phyloP scores from a whole-genome alignment of 2,329 filamentous ascomycete species.

The Aspergillus ruber region DNA sequence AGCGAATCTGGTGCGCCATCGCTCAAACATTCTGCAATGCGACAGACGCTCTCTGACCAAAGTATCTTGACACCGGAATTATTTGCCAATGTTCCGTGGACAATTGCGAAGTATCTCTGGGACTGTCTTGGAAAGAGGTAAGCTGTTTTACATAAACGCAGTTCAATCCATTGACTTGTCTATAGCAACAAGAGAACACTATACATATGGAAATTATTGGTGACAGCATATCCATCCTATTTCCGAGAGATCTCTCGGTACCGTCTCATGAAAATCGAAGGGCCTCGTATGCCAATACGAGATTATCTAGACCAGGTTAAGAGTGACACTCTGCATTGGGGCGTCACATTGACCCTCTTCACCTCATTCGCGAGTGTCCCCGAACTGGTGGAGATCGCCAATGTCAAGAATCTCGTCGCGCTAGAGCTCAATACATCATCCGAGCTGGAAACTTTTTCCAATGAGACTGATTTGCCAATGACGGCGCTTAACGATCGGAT shows the following conservation, averaged over 20 bases:
- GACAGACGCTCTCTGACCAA: constrained; percentile 28
- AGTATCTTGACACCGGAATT: constrained; percentile 26
- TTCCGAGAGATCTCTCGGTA: constrained; percentile 23
- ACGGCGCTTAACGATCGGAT: constrained; percentile 33
- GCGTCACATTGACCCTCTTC: constrained; percentile 28
- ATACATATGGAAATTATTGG: constrained; percentile 40
- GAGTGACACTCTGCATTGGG: constrained; percentile 27
- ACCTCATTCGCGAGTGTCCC: constrained; percentile 22
- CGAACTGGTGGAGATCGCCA: constrained; percentile 34
- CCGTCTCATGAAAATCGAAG: constrained; percentile 25
- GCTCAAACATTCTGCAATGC: constrained; percentile 31
- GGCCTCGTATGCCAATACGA: constrained; percentile 23
- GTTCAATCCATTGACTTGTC: neutral
- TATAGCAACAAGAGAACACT: constrained; percentile 32
- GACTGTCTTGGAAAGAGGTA: constrained; percentile 30
- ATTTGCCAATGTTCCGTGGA: constrained; percentile 35
- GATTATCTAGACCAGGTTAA: constrained; percentile 32
- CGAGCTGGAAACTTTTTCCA: constrained; percentile 6
- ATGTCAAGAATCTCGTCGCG: constrained; percentile 34
- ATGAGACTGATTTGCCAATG: constrained; percentile 6
- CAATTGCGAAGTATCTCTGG: constrained; percentile 35
- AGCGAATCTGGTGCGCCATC: constrained; percentile 23
- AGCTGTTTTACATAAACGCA: constrained; percentile 4
- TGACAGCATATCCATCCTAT: constrained; percentile 29
- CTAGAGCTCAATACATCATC: constrained; percentile 28